These are phyloP conservation scores for Staphylotrichum tortipilum DNA, from an alignment of 495 filamentous ascomycete genomes.

Conservation along the genomic window DNA sequence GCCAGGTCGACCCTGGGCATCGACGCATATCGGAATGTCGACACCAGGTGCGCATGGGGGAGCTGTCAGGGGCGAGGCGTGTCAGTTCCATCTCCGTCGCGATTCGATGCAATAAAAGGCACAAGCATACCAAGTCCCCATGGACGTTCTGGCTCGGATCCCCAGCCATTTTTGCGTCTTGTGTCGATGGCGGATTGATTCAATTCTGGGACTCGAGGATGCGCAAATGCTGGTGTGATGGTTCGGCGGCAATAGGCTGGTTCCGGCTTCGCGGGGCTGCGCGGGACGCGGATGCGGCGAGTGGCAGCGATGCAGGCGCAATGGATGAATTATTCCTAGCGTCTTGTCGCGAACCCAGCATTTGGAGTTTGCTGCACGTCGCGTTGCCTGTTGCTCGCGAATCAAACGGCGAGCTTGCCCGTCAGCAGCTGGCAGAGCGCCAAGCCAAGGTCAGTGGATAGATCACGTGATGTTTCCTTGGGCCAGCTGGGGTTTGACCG, in stretches of 20 bases:
- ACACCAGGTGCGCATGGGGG: constrained; percentile 79
- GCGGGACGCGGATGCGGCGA: no score
- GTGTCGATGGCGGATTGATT: neutral
- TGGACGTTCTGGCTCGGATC: constrained; percentile 32
- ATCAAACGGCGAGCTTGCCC: neutral
- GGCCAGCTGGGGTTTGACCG: no score
- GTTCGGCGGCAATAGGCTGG: neutral
- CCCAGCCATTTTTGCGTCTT: constrained; percentile 14
- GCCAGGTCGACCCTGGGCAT: constrained; percentile 56
- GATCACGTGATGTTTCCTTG: no score
- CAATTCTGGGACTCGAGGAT: neutral
- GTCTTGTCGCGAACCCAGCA: constrained; percentile 12
- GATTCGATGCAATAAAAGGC: no score
- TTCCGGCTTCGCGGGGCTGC: no score
- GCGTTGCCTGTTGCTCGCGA: constrained; percentile 22
- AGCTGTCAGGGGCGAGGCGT: constrained; percentile 46
- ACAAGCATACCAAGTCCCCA: constrained; percentile 25
- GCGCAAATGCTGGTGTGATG: constrained; percentile 11
- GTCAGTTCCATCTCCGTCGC: no score
- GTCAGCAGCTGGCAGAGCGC: neutral
- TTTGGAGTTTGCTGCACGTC: constrained; percentile 17
- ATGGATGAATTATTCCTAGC: constrained; percentile 3
- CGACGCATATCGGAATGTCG: constrained; percentile 61
- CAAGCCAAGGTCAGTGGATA: neutral
- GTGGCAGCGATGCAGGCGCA: no score